These are phyloP conservation scores for Purpureocillium takamizusanense DNA, from an alignment of 2,329 filamentous ascomycete genomes.

Conservation along the genomic window DNA sequence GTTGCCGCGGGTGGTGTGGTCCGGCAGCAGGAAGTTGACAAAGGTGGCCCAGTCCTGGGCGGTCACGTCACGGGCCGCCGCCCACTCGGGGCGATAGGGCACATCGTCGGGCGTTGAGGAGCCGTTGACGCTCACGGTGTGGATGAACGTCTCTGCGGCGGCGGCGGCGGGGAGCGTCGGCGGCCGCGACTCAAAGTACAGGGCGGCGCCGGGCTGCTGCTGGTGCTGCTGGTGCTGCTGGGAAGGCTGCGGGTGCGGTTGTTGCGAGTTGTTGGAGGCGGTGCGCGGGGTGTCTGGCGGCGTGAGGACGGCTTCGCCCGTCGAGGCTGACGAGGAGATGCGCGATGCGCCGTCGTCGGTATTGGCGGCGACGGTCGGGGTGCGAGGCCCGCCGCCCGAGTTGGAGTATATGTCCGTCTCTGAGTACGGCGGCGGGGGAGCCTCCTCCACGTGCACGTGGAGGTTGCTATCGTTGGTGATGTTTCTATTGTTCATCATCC, in stretches of 20 bases:
- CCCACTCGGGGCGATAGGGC: slow-evolving; percentile 29
- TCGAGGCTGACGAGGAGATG: slow-evolving; percentile 30
- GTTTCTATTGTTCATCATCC: slow-evolving; percentile 9
- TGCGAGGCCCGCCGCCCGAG: slow-evolving; percentile 20
- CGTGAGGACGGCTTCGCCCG: slow-evolving; percentile 39
- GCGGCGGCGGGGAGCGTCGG: slow-evolving; percentile 8
- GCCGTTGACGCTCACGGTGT: slow-evolving; percentile 24
- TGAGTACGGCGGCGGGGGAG: slow-evolving; percentile 47
- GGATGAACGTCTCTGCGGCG: no score
- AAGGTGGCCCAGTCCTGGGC: slow-evolving; percentile 51
- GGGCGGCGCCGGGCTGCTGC: slow-evolving; percentile 2
- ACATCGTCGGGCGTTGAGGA: slow-evolving; percentile 32
- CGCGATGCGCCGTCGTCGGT: slow-evolving; percentile 27
- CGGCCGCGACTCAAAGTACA: slow-evolving; percentile 39
- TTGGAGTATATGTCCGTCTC: slow-evolving; percentile 47
- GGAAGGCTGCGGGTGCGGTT: no score
- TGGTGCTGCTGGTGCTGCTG: slow-evolving; percentile 5
- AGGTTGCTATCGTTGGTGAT: slow-evolving; percentile 8
- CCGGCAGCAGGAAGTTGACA: slow-evolving; percentile 44
- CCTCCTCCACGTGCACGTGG: slow-evolving; percentile 20
- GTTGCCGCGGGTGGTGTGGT: slow-evolving; percentile 34
- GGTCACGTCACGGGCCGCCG: slow-evolving; percentile 30
- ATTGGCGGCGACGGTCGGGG: slow-evolving; percentile 9
- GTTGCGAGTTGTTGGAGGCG: no score
- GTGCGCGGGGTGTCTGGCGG: slow-evolving; percentile 39